Evolutionary conservation across 176 grass and related monocot genomes (phyloP).

Genomic region (Bolboschoenus planiculmis): DNA sequence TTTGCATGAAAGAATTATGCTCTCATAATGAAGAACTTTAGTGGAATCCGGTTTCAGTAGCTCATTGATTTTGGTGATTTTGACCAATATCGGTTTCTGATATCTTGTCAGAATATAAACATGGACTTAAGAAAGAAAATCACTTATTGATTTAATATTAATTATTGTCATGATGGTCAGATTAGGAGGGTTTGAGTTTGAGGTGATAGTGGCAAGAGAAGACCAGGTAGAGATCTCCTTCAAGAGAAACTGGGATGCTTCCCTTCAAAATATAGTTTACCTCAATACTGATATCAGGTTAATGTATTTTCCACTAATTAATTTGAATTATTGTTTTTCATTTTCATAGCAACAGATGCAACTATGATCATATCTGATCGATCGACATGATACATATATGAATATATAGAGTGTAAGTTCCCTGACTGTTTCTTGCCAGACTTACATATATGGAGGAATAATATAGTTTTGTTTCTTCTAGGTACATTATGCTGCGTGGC

Average conservation of each 20-base stretch:
- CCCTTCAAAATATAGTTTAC: neutral
- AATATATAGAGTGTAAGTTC: neutral
- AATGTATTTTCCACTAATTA: neutral
- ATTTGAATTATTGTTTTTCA: neutral
- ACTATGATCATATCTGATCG: neutral
- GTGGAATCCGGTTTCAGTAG: neutral
- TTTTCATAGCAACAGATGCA: neutral
- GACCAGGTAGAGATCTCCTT: constrained; percentile 74
- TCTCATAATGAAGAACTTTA: neutral
- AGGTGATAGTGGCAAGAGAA: constrained; percentile 26
- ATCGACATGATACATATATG: neutral
- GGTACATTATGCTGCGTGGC: constrained; percentile 50
- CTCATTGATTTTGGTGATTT: neutral
- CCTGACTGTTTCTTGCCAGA: too few species aligned
- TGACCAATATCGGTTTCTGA: neutral
- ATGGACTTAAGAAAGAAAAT: neutral
- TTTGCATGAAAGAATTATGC: neutral
- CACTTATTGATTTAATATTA: neutral
- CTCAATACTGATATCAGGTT: constrained; percentile 63
- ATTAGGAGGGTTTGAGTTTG: constrained; percentile 44
- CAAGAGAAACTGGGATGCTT: constrained; percentile 43
- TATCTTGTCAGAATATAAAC: neutral
- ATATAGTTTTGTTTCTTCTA: constrained; percentile 14
- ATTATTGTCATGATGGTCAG: constrained; percentile 23
- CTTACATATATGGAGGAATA: neutral